A percentile compares a stretch with the other conserved stretches of the same genome.
These are phyloP conservation scores for Botrytis galanthina DNA, from an alignment of 2,329 filamentous ascomycete genomes.

Conservation along the genomic window DNA sequence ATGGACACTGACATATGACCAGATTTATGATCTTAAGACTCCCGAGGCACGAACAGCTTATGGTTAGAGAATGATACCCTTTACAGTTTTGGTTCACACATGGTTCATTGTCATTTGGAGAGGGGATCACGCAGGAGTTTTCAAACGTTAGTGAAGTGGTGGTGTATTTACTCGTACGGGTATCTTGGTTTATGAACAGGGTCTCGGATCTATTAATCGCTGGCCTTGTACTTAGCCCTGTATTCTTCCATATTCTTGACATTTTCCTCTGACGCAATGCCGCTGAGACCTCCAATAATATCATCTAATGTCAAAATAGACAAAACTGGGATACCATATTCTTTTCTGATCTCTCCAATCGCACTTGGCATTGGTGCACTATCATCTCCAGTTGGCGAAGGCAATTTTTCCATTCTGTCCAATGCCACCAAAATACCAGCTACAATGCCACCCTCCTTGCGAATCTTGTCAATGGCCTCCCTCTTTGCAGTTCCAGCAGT, in stretches of 20 bases:
- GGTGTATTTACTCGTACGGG: background rate
- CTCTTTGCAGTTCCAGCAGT: slow-evolving; percentile 92
- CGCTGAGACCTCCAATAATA: slow-evolving; percentile 68
- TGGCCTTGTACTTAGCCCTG: slow-evolving; percentile 62
- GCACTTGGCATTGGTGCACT: slow-evolving; percentile 71
- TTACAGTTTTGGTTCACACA: background rate
- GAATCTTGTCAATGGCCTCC: slow-evolving; percentile 87
- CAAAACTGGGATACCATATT: slow-evolving; percentile 80
- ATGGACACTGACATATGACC: background rate
- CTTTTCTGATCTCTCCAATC: slow-evolving; percentile 79
- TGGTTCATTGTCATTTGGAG: background rate
- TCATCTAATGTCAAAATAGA: slow-evolving; percentile 83
- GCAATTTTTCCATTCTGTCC: slow-evolving; percentile 82
- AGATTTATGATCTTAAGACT: slow-evolving; percentile 6
- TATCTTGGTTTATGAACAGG: slow-evolving; percentile 10
- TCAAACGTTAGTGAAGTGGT: background rate
- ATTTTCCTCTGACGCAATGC: slow-evolving; percentile 59
- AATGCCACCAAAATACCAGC: slow-evolving; percentile 86
- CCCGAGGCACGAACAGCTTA: slow-evolving; percentile 33
- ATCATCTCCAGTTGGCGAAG: slow-evolving; percentile 49
- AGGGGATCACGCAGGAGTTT: background rate
- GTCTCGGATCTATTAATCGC: slow-evolving; percentile 42
- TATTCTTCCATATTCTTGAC: slow-evolving; percentile 71
- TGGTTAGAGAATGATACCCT: slow-evolving; percentile 16
- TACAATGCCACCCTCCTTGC: slow-evolving; percentile 77